Conservation (phyloP, 2,329 filamentous ascomycete genomes). For the Pyricularia grisea region DNA sequence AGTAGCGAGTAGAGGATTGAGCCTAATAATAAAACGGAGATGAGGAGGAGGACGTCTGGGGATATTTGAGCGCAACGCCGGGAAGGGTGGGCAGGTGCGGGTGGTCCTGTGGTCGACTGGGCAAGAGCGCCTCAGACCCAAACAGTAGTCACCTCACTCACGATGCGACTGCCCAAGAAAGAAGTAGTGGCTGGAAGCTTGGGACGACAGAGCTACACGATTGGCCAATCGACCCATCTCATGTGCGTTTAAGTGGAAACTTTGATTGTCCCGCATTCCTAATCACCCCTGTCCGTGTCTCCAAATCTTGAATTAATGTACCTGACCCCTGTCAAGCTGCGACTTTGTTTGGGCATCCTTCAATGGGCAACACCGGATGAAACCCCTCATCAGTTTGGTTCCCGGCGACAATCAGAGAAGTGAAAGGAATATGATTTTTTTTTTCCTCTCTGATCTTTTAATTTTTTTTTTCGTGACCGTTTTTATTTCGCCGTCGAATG, state of each 20-base stretch:
- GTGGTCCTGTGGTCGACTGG: background rate
- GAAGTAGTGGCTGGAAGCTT: background rate
- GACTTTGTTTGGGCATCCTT: background rate
- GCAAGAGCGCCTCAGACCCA: background rate
- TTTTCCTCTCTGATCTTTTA: background rate
- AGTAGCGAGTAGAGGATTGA: background rate
- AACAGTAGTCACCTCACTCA: background rate
- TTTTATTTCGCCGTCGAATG: background rate
- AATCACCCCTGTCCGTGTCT: background rate
- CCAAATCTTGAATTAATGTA: background rate
- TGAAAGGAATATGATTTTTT: background rate
- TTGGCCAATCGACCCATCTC: background rate
- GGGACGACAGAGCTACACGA: background rate
- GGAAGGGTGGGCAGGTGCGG: background rate
- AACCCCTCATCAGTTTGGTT: background rate
- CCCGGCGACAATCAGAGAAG: background rate
- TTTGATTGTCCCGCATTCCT: background rate
- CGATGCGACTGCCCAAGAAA: background rate
- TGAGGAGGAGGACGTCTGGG: background rate
- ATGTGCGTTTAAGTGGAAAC: background rate
- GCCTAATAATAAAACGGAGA: constrained; percentile 5
- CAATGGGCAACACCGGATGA: background rate
- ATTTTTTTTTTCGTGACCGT: background rate
- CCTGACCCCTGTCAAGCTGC: background rate
- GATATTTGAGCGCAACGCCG: background rate